Evolutionary conservation across 306 rosid genomes (phyloP), one percentile per base, ranked within the genome.

Genomic region (Alnus glutinosa): DNA sequence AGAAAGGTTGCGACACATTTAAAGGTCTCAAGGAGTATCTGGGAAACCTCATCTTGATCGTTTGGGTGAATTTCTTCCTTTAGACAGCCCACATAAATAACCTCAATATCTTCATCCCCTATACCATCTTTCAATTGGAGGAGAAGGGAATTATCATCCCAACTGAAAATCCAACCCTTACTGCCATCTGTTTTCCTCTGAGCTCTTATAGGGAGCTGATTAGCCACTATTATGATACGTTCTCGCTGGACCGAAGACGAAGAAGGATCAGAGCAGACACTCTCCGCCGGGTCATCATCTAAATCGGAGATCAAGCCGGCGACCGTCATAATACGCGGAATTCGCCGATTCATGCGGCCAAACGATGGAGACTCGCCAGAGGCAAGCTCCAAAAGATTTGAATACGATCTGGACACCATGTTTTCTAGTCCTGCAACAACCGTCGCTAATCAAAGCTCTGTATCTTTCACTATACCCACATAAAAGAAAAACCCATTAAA

Each of bases 1-100:
- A 93, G 84, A 80, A 93, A 93, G 3, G 94, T 88, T 7, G 97
- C 94, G 9, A 93, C 90, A 83, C 96, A 91, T 76, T 86, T 90
- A 75, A 76, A 91, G 37, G 85, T 82, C 72, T 93, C 96, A 4
- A 93, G 83, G 42, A 93, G 92, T 14, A 80, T 81, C 78, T 84
- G 92, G 47, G 91, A 90, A 77, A 93, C 96, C 88, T 93, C 96
- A n/a, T 93, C 98, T 47, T 93, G 98, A 42, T 93, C 98, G 73
- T 73, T 89, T 10, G 82, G 85, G 54, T 87, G 89, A 70, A 93
- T 77, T 70, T 93, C 96, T 70, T 88, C 98, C 76, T 89, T 91
- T 0, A 93, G 89, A 58, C 90, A 89, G 10, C 98, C 98, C 57
- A 93, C 96, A 86, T 93, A 93, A 14, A 91, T 84, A 37, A 91